Conservation (phyloP, 2,329 filamentous ascomycete species). For the Penicillium sp. region DNA sequence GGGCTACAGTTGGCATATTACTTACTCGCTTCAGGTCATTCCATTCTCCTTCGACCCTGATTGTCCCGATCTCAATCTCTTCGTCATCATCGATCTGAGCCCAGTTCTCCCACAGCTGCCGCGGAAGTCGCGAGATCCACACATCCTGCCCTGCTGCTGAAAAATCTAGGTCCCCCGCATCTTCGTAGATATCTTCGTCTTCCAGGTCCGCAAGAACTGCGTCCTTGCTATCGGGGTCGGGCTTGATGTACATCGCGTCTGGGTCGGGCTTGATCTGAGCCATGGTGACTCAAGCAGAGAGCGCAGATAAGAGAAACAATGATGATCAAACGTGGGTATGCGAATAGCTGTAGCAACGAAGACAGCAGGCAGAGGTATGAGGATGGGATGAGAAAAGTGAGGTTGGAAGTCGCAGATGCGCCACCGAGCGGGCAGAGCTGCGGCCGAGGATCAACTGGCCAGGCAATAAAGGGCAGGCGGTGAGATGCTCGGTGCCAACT, state of each 20-base stretch:
- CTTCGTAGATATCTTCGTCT: conserved; percentile 70
- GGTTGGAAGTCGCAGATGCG: neutral
- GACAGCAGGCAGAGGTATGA: neutral
- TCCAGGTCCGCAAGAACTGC: conserved; percentile 34
- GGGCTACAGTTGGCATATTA: neutral
- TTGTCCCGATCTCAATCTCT: conserved; percentile 75
- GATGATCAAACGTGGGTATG: neutral
- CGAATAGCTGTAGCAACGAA: neutral
- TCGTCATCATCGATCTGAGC: conserved; percentile 71
- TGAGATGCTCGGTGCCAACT: neutral
- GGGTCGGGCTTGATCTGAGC: conserved; percentile 44
- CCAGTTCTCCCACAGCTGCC: conserved; percentile 79
- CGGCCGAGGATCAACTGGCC: conserved; percentile 1
- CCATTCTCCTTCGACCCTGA: conserved; percentile 59
- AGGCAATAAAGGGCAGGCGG: conserved; percentile 3
- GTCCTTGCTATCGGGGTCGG: conserved; percentile 43
- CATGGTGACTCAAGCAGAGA: conserved; percentile 15
- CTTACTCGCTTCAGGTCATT: conserved; percentile 51
- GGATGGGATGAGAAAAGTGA: neutral
- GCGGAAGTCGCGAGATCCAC: conserved; percentile 76
- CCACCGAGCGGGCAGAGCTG: neutral
- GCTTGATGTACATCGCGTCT: conserved; percentile 41
- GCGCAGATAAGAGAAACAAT: conserved; percentile 10
- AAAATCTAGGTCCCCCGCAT: conserved; percentile 64
- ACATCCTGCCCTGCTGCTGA: conserved; percentile 46